A percentile compares a stretch with the other conserved stretches of the same genome.
These are phyloP conservation scores for Cenchrus americanus DNA, from an alignment of 176 grass and related monocot genomes.

Conservation along the genomic window DNA sequence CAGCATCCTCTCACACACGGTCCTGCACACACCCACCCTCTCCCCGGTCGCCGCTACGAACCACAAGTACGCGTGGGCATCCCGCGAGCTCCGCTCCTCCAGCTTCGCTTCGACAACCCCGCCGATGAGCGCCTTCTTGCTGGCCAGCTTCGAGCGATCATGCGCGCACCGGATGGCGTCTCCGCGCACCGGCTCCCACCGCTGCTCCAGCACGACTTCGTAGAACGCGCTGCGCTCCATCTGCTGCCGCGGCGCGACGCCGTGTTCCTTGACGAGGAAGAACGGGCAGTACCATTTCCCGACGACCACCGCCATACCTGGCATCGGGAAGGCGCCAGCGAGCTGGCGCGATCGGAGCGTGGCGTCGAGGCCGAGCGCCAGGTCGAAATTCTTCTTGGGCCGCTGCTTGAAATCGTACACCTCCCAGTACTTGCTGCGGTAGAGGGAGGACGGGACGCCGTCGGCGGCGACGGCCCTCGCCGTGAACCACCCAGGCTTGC, in stretches of 20 bases:
- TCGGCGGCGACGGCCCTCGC: conserved; percentile 55
- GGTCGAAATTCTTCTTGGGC: conserved; percentile 13
- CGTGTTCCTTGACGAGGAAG: conserved; percentile 51
- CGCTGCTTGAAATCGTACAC: conserved; percentile 34
- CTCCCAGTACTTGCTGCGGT: conserved; percentile 53
- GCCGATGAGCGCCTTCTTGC: conserved; percentile 40
- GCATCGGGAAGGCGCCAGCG: neutral
- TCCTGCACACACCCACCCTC: conserved; percentile 46
- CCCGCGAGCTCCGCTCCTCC: neutral
- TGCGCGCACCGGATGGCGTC: neutral
- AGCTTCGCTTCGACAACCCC: conserved; percentile 15
- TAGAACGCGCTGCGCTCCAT: conserved; percentile 53
- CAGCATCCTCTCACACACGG: conserved; percentile 66
- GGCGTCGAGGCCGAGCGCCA: conserved; percentile 43
- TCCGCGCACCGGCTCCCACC: conserved; percentile 43
- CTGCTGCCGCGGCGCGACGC: conserved; percentile 28
- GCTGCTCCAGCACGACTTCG: conserved; percentile 53
- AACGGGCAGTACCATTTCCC: conserved; percentile 73
- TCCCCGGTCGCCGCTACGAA: conserved; percentile 38
- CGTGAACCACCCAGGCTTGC: conserved; percentile 41
- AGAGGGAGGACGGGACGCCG: conserved; percentile 43
- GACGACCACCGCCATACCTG: neutral
- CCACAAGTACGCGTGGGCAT: conserved; percentile 52
- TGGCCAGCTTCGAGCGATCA: neutral
- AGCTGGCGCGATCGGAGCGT: conserved; percentile 19